Evolutionary conservation across 2,329 filamentous ascomycete genomes (phyloP), one percentile per base, ranked within the genome.

Genomic region (Nemania diffusa): DNA sequence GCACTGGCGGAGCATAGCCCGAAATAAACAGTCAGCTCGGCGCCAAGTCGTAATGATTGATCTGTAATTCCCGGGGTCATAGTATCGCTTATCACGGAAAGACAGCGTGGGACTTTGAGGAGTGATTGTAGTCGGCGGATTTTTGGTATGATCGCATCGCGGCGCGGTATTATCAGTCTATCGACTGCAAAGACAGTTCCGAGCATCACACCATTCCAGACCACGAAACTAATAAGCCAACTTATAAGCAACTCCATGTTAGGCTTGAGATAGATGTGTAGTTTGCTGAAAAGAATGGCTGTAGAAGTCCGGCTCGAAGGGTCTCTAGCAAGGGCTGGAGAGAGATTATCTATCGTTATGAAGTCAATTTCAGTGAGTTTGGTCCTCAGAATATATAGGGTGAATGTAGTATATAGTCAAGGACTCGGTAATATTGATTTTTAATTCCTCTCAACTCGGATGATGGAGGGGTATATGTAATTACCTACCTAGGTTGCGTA

Each of bases 71-170:
- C 56, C 11, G 56, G 56, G n/a, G 26, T 26, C n/a, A n/a, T n/a
- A 5, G 56, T 50, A 24, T 58, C 44, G 42, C 56, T 58, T 2
- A 50, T 27, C 9, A 58, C 9, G 8, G 8, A 26, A 24, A 58
- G 56, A 22, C 44, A 48, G 26, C 24, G 9, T 24, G 56, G 56
- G 27, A 58, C 34, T 32, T 34, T 34, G 44, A 58, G 42, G 42
- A 26, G 24, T 26, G 56, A 22, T 48, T 73, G 1, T 82, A 82
- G 55, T 44, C 20, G 34, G 55, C 55, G 55, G 11, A 27, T 13
- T 29, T 15, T 27, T 27, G 17, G 22, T 44, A 57, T 37, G 20
- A 57, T 22, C 15, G 55, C 24, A 13, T 44, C 55, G 55, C 55
- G 55, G 37, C 37, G 55, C 11, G 6, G 55, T 2, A 46, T 37